These are phyloP conservation scores for Exophiala mesophila DNA, from an alignment of 2,329 filamentous ascomycete species.

Conservation along the genomic window DNA sequence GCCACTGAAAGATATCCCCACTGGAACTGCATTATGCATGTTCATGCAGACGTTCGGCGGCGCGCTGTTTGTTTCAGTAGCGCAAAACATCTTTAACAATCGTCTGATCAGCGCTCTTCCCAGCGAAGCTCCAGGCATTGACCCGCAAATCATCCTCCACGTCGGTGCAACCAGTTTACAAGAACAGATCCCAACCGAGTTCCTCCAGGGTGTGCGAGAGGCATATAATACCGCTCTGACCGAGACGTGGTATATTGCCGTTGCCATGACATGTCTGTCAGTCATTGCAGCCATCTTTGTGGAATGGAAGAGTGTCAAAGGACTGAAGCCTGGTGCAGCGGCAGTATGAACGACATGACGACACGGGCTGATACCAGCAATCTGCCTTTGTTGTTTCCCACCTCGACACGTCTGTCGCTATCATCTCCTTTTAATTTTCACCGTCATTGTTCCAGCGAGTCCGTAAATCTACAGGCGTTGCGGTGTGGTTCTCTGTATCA, in stretches of 20 bases:
- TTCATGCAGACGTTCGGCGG: slow-evolving; percentile 41
- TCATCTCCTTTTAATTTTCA: too few species aligned
- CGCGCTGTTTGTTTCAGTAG: slow-evolving; percentile 49
- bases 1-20: slow-evolving; percentile 33
- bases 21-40: slow-evolving; percentile 38
- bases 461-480: too few species aligned
- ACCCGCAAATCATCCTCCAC: slow-evolving; percentile 29
- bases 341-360: too few species aligned
- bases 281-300: slow-evolving; percentile 34
- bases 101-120: slow-evolving; percentile 42
- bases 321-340: slow-evolving; percentile 24
- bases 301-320: slow-evolving; percentile 40
- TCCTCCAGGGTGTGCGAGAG: slow-evolving; percentile 30
- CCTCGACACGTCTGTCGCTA: too few species aligned
- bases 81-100: slow-evolving; percentile 50
- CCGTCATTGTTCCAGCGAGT: too few species aligned
- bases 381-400: too few species aligned
- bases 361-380: too few species aligned
- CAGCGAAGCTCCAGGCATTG: slow-evolving; percentile 28
- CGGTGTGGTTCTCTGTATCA: too few species aligned
- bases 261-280: slow-evolving; percentile 35
- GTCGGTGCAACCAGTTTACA: slow-evolving; percentile 38
- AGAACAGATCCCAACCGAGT: slow-evolving; percentile 26
- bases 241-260: slow-evolving; percentile 36
- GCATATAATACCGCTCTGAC: slow-evolving; percentile 37